phyloP scores from a whole-genome alignment of 106 monocot species.

The Hemerocallis citrina region DNA sequence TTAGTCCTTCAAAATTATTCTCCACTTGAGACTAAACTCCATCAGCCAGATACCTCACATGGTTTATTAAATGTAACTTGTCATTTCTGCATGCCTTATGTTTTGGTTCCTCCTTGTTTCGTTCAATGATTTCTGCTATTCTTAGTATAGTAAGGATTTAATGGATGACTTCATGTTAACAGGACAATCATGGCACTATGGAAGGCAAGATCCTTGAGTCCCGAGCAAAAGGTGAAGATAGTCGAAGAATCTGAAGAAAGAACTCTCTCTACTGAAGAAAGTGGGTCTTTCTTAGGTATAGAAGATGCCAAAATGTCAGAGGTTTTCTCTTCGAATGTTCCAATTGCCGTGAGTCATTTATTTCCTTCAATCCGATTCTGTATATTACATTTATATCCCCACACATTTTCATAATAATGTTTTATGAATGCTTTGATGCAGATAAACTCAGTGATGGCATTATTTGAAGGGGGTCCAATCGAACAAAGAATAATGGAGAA shows the following conservation, averaged over 20 bases:
- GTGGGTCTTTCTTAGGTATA: conserved; percentile 28
- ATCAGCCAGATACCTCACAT: too few relatives aligned
- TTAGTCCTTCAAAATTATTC: too few relatives aligned
- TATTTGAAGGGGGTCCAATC: conserved; percentile 44
- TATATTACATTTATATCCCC: neutral
- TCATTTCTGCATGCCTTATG: too few relatives aligned
- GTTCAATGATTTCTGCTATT: neutral
- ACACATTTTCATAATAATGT: neutral
- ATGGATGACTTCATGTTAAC: conserved; percentile 3
- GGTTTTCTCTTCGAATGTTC: conserved; percentile 31
- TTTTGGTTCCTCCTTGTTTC: neutral
- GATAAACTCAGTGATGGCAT: conserved; percentile 36
- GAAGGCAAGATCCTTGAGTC: conserved; percentile 31
- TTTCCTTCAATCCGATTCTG: neutral
- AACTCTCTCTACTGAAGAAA: conserved; percentile 27
- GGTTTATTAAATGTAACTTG: too few relatives aligned
- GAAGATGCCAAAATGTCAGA: conserved; percentile 46
- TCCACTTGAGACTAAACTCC: too few relatives aligned
- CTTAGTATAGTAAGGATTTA: neutral
- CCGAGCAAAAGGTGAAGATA: conserved; percentile 32
- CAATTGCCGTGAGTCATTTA: conserved; percentile 32
- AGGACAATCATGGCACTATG: conserved; percentile 59
- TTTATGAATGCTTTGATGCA: conserved; percentile 7
- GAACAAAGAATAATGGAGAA: conserved; percentile 48
- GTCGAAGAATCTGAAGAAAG: conserved; percentile 41